phyloP scores from a whole-genome alignment of 495 filamentous ascomycete species.

The Lichenothelia convexa region DNA sequence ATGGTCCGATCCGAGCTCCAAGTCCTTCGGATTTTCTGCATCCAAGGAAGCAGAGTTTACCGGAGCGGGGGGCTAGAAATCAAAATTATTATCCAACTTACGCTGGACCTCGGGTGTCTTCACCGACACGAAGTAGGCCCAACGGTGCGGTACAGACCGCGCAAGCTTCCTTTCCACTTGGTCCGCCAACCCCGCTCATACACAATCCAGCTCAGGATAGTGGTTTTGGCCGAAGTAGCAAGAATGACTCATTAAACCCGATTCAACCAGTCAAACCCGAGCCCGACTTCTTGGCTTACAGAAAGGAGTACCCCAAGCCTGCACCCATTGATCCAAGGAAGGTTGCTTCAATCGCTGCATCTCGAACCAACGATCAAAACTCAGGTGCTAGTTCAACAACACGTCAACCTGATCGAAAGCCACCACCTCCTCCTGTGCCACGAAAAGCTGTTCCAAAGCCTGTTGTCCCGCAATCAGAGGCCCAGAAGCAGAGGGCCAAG shows the following conservation, averaged over 20 bases:
- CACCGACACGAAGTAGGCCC: too few species aligned
- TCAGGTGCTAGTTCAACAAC: too few species aligned
- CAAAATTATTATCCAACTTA: constrained; percentile 3
- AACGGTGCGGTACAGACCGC: too few species aligned
- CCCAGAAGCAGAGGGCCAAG: neutral
- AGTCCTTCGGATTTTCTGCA: constrained; percentile 8
- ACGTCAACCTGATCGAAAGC: too few species aligned
- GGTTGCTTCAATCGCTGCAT: neutral
- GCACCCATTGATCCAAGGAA: constrained; percentile 8
- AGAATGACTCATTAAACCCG: too few species aligned
- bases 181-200: too few species aligned
- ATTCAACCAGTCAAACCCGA: neutral
- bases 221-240: too few species aligned
- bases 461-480: constrained; percentile 5
- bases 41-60: neutral
- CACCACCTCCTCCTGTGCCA: neutral
- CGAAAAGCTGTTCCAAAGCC: constrained; percentile 13
- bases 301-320: constrained; percentile 19
- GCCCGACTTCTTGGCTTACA: constrained; percentile 11
- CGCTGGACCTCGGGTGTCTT: constrained; percentile 4
- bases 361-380: too few species aligned
- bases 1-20: constrained; percentile 4
- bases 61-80: neutral
- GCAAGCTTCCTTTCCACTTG: too few species aligned
- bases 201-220: too few species aligned